Evolutionary conservation across 139 green algal genomes (phyloP), one percentile per base, ranked within the genome.

Genomic region (Asterochloris sp.): DNA sequence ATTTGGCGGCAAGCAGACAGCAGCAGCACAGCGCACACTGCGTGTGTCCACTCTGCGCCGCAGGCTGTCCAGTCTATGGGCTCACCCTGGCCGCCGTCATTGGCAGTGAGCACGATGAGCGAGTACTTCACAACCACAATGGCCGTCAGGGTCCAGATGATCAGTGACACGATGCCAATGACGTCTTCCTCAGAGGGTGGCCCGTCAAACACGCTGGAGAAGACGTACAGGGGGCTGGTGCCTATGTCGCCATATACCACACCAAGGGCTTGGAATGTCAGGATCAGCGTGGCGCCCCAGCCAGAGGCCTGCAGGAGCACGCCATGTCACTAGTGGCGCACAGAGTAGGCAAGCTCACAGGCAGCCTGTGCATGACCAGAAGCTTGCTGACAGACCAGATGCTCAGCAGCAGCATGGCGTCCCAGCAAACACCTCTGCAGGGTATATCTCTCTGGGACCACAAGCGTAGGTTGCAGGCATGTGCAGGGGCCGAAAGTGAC

Each of bases 11-110:
- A 2, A 54, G 38, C 38, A 54, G 38, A 54, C 38, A 54, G 38
- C 38, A 54, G 38, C 38, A 54, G 38, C 38, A 54, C 38, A 54
- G 38, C 38, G 38, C 38, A 6, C 38, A 12, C 60, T 64, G 63
- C 12, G 26, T 15, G 38, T 54, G 38, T 54, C 38, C 38, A 54
- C 2, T 6, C 2, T 6, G 38, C 38, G 38, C 38, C 38, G 38
- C 2, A 54, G 38, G 38, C 1, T 26, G 66, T 24, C 66, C 66
- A 26, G 66, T 14, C 69, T 54, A 19, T 28, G 26, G 28, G 1
- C 80, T 13, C 82, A 93, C 92, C 92, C 87, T 96, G 84, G 11
- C 92, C 92, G 29, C 90, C 86, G 83, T 96, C 91, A 79, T 95
- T 86, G 0, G 91, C 91, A 9, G 76, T 17, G 61, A 96, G 86